Evolutionary conservation across 2,329 filamentous ascomycete genomes (phyloP).

Genomic region (Aspergillus pseudonomiae): DNA sequence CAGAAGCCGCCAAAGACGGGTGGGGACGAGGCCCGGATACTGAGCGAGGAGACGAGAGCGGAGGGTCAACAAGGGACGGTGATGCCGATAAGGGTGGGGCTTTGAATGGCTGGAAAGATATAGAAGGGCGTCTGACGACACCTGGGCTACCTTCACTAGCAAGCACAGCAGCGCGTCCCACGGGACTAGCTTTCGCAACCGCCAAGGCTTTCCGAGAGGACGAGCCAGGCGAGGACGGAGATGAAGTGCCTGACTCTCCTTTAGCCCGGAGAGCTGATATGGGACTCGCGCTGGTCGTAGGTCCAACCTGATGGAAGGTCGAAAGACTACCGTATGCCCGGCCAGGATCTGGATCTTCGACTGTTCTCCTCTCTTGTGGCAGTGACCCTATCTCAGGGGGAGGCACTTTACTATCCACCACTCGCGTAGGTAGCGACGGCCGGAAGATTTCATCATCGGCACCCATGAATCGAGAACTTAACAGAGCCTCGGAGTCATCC

Average conservation of each 20-base stretch:
- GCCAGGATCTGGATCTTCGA: constrained; percentile 62
- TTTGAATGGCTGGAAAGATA: constrained; percentile 96
- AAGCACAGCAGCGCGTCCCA: constrained; percentile 36
- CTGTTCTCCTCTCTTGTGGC: constrained; percentile 60
- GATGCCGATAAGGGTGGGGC: constrained; percentile 92
- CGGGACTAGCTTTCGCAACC: constrained; percentile 33
- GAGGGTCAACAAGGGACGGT: constrained; percentile 60
- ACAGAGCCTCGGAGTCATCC: constrained; percentile 84
- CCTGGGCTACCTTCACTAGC: constrained; percentile 54
- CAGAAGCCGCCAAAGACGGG: constrained; percentile 40
- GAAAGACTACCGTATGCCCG: constrained; percentile 89
- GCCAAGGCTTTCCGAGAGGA: constrained; percentile 55
- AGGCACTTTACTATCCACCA: constrained; percentile 30
- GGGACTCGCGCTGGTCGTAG: constrained; percentile 77
- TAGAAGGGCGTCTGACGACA: constrained; percentile 71
- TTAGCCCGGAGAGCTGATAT: constrained; percentile 79
- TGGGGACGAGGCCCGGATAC: constrained; percentile 46
- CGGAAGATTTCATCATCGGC: constrained; percentile 85
- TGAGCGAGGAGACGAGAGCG: constrained; percentile 55
- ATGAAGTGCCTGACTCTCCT: constrained; percentile 54
- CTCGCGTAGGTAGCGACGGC: constrained; percentile 69
- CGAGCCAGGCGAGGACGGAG: constrained; percentile 54
- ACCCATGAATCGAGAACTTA: constrained; percentile 93
- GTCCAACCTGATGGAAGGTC: constrained; percentile 80
- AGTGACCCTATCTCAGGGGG: constrained; percentile 71